Base-by-base conservation (phyloP, 768 basidiomycete genomes). In the Mycena vulgaris region DNA sequence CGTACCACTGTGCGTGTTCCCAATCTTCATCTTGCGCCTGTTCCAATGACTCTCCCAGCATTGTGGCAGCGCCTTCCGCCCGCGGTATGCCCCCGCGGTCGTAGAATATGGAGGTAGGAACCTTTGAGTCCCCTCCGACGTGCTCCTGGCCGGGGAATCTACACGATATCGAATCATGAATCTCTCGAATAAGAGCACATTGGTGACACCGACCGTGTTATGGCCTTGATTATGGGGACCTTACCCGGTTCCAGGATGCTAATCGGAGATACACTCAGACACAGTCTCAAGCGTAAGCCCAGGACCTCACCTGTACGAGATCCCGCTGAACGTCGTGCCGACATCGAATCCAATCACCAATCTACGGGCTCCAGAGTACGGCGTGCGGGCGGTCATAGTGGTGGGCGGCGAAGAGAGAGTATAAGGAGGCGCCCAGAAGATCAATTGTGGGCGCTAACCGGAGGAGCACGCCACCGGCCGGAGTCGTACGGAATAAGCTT, bases 271-370 rank as follows among this genome's bases (percentile, higher is more conserved):
- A 9, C 17, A 3, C 8, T 52, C 45, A 69, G 25, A 21, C 19
- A 27, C 16, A 17, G 9, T 45, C 14, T 25, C 39, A 21, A 16
- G 9, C 5, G 25, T 5, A 42, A 9, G 21, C 16, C 19, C 35
- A n/a, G n/a, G n/a, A n/a, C n/a, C 8, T 33, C 7, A 73, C 71
- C 68, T 71, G 52, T 75, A 75, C 13, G 75, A 76, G 27, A 71
- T 28, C 2, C 75, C 86, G 37, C 87, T 88, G 53, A 78, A 87
- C 3, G 86, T 89, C 1, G 85, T 89, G 10, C 88, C 88, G 2
- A 89, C 75, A 63, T 89, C 88, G 40, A 89, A 85, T 0, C 86
- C 86, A 28, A 89, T 69, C 6, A 88, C 83, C 8, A 89, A 78
- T 65, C 83, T 83, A 42, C 83, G 82, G 33, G 78, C n/a, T 21